These are phyloP conservation scores for Citropsis articulata DNA, from an alignment of 345 rosid genomes.

Conservation along the genomic window DNA sequence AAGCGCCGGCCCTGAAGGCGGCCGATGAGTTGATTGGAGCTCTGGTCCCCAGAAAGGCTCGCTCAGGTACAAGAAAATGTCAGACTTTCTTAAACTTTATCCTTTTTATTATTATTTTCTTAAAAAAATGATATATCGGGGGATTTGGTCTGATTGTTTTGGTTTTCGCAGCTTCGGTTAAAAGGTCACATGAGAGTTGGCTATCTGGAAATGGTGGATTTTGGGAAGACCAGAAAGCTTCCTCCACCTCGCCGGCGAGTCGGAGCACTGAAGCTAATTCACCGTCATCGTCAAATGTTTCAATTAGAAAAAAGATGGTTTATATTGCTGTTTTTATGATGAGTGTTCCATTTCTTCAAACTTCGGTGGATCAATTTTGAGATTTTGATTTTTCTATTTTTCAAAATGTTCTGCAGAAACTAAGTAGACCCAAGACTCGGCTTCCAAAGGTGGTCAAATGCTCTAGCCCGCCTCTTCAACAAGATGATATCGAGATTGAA, in stretches of 20 bases:
- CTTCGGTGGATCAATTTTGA: background rate
- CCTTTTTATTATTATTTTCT: background rate
- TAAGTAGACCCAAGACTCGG: conserved; percentile 36
- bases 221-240: conserved; percentile 37
- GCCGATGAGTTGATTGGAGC: conserved; percentile 52
- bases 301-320: conserved; percentile 49
- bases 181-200: conserved; percentile 56
- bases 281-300: conserved; percentile 42
- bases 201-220: conserved; percentile 42
- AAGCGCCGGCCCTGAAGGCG: conserved; percentile 19
- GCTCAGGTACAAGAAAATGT: conserved; percentile 38
- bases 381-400: background rate
- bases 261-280: conserved; percentile 34
- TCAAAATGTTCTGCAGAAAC: conserved; percentile 21
- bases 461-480: conserved; percentile 33
- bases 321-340: background rate
- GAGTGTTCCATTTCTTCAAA: background rate
- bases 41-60: conserved; percentile 62
- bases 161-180: conserved; percentile 40
- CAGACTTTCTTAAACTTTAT: background rate
- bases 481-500: conserved; percentile 63
- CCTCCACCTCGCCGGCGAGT: conserved; percentile 47
- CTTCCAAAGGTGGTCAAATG: conserved; percentile 37
- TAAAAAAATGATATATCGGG: background rate
- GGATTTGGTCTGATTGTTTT: background rate